phyloP scores from a whole-genome alignment of 1,139 yeast species.

The Debaryomyces nepalensis region DNA sequence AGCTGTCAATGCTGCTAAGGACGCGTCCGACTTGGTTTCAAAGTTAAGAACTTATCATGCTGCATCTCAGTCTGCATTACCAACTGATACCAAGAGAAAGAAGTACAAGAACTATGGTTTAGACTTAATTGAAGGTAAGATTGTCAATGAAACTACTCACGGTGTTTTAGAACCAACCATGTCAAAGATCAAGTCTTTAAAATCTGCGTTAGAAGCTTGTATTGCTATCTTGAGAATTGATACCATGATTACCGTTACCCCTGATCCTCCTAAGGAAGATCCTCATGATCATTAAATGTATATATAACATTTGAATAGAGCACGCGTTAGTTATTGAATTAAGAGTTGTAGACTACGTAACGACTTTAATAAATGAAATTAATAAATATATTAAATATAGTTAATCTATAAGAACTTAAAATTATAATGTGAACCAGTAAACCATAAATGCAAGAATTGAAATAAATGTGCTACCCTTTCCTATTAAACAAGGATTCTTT shows the following conservation, averaged over 20 bases:
- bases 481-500: conserved; percentile 8
- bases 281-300: conserved; percentile 66
- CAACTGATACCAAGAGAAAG: conserved; percentile 80
- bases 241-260: conserved; percentile 96
- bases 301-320: conserved; percentile 10
- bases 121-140: conserved; percentile 88
- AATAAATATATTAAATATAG: conserved; percentile 1
- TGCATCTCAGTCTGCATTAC: conserved; percentile 86
- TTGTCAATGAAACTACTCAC: conserved; percentile 78
- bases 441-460: conserved; percentile 10
- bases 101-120: conserved; percentile 90
- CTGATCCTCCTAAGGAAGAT: conserved; percentile 91
- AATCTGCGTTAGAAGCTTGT: conserved; percentile 97
- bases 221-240: conserved; percentile 96
- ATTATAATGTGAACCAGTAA: conserved; percentile 3
- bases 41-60: conserved; percentile 96
- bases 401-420: conserved; percentile 9
- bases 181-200: conserved; percentile 88
- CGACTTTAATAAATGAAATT: conserved; percentile 6
- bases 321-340: conserved; percentile 2
- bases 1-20: conserved; percentile 98
- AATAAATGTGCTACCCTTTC: not conserved
- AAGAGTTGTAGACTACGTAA: conserved; percentile 12
- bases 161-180: conserved; percentile 97
- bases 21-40: conserved; percentile 91